These are phyloP conservation scores for Cicer bijugum DNA, from an alignment of 306 rosid genomes.

Conservation along the genomic window DNA sequence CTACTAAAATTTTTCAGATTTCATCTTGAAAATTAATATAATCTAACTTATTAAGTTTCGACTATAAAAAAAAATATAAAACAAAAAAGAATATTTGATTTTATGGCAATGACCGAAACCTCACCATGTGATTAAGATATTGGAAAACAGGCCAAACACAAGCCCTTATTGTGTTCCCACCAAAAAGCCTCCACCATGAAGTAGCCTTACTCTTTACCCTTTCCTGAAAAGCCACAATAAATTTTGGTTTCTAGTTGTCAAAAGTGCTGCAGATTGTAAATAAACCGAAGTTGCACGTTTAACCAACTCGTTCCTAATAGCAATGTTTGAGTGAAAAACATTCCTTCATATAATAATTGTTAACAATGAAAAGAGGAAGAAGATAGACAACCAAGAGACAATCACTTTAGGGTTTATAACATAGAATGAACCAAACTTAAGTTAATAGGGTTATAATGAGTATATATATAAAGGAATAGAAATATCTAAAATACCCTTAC, in stretches of 20 bases:
- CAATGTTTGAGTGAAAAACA: conserved; percentile 57
- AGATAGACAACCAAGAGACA: no score
- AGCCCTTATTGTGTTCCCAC: conserved; percentile 43
- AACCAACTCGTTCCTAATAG: conserved; percentile 60
- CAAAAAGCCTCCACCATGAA: conserved; percentile 49
- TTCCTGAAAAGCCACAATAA: conserved; percentile 54
- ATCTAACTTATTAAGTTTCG: no score
- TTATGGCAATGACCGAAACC: conserved; percentile 41
- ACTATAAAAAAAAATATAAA: no score
- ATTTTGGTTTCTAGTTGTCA: conserved; percentile 50
- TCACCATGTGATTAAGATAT: conserved; percentile 46
- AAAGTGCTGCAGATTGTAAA: conserved; percentile 57
- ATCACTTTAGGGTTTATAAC: no score
- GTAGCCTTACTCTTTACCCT: conserved; percentile 46
- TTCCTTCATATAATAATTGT: conserved; percentile 46
- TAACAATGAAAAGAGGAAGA: no score
- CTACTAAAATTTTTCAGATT: no score
- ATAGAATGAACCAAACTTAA: no score
- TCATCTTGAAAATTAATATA: no score
- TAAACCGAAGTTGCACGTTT: conserved; percentile 74
- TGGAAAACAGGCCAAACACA: conserved; percentile 55
- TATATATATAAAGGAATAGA: no score
- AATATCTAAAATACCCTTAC: no score
- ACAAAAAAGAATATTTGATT: neutral
- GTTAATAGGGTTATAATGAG: no score